Conservation (phyloP, 495 filamentous ascomycete species). For the Pseudomonodictys pantanalensis region DNA sequence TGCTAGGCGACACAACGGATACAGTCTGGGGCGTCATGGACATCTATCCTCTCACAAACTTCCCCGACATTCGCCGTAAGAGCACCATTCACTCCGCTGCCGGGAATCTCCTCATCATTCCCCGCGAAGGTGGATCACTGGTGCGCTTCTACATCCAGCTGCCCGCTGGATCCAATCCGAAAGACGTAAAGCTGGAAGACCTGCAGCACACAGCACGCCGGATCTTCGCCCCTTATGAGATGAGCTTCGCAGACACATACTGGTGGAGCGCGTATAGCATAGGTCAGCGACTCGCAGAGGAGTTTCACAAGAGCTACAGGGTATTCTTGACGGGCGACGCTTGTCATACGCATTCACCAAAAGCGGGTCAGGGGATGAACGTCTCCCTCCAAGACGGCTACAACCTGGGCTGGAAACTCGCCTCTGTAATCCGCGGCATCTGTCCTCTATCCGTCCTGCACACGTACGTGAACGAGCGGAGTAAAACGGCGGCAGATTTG, state of each 20-base stretch:
- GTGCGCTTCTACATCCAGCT: conserved; percentile 64
- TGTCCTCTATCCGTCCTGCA: conserved; percentile 56
- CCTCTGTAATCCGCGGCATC: conserved; percentile 57
- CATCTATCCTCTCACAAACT: conserved; percentile 67
- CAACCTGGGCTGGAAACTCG: conserved; percentile 82
- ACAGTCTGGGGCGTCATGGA: conserved; percentile 85
- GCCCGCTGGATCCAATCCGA: conserved; percentile 50
- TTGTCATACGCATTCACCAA: conserved; percentile 62
- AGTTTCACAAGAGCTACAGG: conserved; percentile 52
- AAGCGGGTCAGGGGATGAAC: conserved; percentile 56
- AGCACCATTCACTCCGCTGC: conserved; percentile 51
- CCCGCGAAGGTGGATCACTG: conserved; percentile 61
- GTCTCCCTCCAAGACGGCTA: conserved; percentile 42
- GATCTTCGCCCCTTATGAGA: conserved; percentile 57
- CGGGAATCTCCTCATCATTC: conserved; percentile 61
- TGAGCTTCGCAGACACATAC: conserved; percentile 51
- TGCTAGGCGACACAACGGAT: conserved; percentile 74
- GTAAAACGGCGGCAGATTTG: conserved; percentile 65
- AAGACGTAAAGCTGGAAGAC: conserved; percentile 49
- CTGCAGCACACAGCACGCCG: conserved; percentile 56
- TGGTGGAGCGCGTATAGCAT: conserved; percentile 64
- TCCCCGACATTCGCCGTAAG: conserved; percentile 70
- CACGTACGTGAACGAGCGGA: conserved; percentile 68
- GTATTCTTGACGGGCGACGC: conserved; percentile 60
- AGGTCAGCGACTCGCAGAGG: conserved; percentile 57